Conservation (phyloP, 805 yeast genomes). For the Clavispora asparagi region DNA sequence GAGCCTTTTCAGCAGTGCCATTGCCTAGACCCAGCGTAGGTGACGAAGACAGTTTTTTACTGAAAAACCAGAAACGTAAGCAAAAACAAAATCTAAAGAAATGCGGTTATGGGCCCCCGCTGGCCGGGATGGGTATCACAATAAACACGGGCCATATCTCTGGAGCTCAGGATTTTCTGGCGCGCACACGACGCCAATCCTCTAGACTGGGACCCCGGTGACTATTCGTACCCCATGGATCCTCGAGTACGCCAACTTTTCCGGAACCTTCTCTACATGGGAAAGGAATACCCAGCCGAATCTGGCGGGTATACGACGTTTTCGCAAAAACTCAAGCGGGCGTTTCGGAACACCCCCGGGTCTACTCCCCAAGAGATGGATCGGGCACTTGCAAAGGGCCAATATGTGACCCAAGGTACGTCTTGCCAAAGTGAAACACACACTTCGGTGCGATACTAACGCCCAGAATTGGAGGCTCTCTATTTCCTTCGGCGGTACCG, state of each 20-base stretch:
- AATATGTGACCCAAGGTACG: slow-evolving; percentile 22
- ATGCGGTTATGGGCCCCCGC: no score
- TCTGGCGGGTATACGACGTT: slow-evolving; percentile 27
- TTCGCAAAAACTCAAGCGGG: slow-evolving; percentile 14
- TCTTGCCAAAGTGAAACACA: not conserved
- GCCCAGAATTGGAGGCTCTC: slow-evolving; percentile 27
- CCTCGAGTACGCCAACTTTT: slow-evolving; percentile 12
- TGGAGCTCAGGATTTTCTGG: no score
- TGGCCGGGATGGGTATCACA: not conserved
- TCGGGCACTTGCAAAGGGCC: slow-evolving; percentile 25
- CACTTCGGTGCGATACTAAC: not conserved
- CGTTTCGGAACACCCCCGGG: slow-evolving; percentile 15
- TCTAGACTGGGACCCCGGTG: not conserved
- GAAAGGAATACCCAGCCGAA: slow-evolving; percentile 28
- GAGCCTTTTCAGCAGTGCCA: not conserved
- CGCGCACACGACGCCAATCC: no score
- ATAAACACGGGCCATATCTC: not conserved
- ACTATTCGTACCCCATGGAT: slow-evolving; percentile 5
- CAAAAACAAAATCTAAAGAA: no score
- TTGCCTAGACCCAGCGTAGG: not conserved
- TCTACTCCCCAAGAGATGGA: slow-evolving; percentile 14
- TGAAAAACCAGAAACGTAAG: no score
- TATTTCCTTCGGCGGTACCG: slow-evolving; percentile 28
- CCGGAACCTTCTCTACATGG: slow-evolving; percentile 29
- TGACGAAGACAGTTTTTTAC: no score